phyloP scores from a whole-genome alignment of 2,329 filamentous ascomycete species.

The Neoarthrinium moseri region DNA sequence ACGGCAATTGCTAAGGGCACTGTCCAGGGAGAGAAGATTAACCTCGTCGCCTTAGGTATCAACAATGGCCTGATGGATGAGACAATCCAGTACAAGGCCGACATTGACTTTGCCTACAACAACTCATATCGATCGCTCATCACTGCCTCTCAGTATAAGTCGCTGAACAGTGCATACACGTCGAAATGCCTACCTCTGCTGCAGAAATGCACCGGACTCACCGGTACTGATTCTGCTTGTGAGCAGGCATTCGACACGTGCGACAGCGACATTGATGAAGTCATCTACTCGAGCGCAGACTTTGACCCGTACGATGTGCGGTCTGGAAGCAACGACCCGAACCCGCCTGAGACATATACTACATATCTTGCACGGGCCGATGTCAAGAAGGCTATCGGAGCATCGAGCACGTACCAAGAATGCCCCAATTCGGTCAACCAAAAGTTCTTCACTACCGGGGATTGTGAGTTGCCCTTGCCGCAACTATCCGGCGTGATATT shows the following conservation, averaged over 20 bases:
- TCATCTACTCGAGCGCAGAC: conserved; percentile 24
- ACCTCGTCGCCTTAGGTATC: conserved; percentile 30
- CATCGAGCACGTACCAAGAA: conserved; percentile 15
- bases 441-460: conserved; percentile 8
- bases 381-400: conserved; percentile 21
- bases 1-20: conserved; percentile 43
- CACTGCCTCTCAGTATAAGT: conserved; percentile 25
- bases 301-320: conserved; percentile 27
- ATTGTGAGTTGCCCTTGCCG: conserved; percentile 4
- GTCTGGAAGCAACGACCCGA: conserved; percentile 20
- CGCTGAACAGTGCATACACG: conserved; percentile 31
- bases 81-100: conserved; percentile 21
- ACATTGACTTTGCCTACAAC: conserved; percentile 28
- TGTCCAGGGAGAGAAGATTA: conserved; percentile 28
- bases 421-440: conserved; percentile 13
- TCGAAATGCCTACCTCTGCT: conserved; percentile 35
- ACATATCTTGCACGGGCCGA: conserved; percentile 19
- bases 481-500: conserved; percentile 3
- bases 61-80: conserved; percentile 30
- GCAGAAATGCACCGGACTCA: conserved; percentile 30
- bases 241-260: conserved; percentile 31
- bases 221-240: conserved; percentile 29
- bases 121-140: conserved; percentile 41
- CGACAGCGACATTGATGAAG: conserved; percentile 32
- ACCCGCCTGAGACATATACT: conserved; percentile 23